A percentile compares a stretch with the other conserved stretches of the same genome.
phyloP scores from a whole-genome alignment of 2,329 filamentous ascomycete species.

The Colletotrichum noveboracense region DNA sequence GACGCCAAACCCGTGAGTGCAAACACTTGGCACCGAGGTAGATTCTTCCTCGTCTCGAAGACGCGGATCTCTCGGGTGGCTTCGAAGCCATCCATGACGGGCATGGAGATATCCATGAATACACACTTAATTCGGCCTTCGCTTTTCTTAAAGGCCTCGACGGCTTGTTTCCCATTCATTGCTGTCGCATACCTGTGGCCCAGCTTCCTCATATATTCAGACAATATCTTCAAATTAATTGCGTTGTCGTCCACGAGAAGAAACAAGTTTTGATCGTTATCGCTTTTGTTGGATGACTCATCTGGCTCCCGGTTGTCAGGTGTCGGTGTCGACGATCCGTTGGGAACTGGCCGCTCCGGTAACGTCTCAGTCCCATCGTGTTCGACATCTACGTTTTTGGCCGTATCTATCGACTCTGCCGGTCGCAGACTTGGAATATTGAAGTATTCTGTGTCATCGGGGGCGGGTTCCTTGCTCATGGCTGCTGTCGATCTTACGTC shows the following conservation, averaged over 20 bases:
- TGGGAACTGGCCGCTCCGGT: neutral
- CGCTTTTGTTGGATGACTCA: neutral
- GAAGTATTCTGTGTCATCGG: neutral
- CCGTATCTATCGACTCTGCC: too few relatives aligned
- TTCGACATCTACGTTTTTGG: too few relatives aligned
- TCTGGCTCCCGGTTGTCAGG: neutral
- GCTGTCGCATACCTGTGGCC: conserved; percentile 33
- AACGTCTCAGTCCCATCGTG: neutral
- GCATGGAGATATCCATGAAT: conserved; percentile 62
- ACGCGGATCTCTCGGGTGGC: conserved; percentile 55
- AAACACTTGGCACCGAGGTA: conserved; percentile 51
- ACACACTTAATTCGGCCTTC: conserved; percentile 32
- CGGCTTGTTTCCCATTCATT: conserved; percentile 37
- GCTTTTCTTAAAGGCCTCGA: conserved; percentile 31
- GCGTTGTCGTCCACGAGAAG: conserved; percentile 47
- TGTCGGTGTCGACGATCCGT: neutral
- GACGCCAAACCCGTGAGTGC: conserved; percentile 59
- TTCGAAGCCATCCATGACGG: conserved; percentile 58
- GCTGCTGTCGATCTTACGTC: neutral
- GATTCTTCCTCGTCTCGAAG: conserved; percentile 47
- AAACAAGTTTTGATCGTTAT: conserved; percentile 13
- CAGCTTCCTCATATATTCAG: conserved; percentile 39
- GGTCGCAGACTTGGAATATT: too few relatives aligned
- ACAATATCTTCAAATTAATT: conserved; percentile 42
- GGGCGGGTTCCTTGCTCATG: neutral